Conservation (phyloP, 2,329 filamentous ascomycete species). For the Leptodontidium sp. region DNA sequence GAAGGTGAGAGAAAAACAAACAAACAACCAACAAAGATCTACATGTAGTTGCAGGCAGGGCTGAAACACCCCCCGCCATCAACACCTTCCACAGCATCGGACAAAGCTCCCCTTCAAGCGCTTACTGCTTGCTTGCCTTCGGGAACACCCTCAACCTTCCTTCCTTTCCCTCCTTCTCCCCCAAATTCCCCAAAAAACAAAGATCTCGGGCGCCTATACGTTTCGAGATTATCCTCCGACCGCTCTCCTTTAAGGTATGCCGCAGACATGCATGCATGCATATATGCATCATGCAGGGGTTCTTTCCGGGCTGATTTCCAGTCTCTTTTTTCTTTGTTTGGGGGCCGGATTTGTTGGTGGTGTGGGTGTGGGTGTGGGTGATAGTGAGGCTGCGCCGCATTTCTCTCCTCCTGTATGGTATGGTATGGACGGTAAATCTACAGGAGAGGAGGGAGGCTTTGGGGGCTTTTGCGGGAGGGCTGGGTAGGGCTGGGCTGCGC, state of each 20-base stretch:
- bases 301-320: not conserved
- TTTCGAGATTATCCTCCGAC: not conserved
- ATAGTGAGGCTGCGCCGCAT: not conserved
- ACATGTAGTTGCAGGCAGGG: no score
- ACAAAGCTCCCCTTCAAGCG: no score
- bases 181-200: not conserved
- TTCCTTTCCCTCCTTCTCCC: not conserved
- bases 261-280: not conserved
- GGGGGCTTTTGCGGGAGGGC: not conserved
- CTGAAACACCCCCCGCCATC: no score
- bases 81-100: no score
- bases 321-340: not conserved
- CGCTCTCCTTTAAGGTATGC: not conserved
- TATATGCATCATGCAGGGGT: not conserved
- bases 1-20: no score
- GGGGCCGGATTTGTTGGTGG: not conserved
- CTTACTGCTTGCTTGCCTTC: not conserved
- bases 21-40: no score
- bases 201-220: not conserved
- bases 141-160: not conserved
- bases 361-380: not conserved
- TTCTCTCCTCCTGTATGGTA: not conserved
- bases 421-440: no score
- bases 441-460: not conserved
- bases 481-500: no score